Evolutionary conservation across 257 asterid genomes (phyloP).

Genomic region (Mentha longifolia): DNA sequence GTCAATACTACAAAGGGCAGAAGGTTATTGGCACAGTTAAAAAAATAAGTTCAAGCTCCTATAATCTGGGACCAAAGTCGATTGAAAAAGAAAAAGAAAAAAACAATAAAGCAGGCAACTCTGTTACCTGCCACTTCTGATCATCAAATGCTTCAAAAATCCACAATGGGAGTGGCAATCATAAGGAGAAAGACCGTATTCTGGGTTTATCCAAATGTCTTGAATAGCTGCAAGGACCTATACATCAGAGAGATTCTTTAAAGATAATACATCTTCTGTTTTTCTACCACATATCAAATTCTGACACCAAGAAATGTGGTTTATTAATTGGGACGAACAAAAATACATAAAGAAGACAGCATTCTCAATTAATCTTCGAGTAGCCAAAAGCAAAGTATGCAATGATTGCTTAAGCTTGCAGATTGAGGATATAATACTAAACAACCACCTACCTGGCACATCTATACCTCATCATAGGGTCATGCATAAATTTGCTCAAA

Average conservation of each 20-base stretch:
- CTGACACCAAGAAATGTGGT: not conserved
- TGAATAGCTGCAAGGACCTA: constrained; percentile 98
- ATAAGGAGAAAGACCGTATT: constrained; percentile 72
- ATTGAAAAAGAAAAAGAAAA: no score
- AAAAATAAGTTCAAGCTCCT: not conserved
- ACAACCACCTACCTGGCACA: constrained; percentile 26
- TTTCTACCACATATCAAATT: not conserved
- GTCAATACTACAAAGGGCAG: not conserved
- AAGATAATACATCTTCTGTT: not conserved
- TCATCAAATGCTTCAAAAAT: constrained; percentile 91
- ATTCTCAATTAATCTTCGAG: constrained; percentile 11
- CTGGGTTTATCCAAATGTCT: constrained; percentile 80
- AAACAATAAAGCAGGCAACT: no score
- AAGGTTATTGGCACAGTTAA: not conserved
- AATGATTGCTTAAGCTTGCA: constrained; percentile 2
- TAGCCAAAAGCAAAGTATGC: not conserved
- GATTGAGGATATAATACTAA: constrained; percentile 8
- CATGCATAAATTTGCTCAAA: constrained; percentile 11
- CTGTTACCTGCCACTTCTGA: constrained; percentile 87
- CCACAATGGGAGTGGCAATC: constrained; percentile 87
- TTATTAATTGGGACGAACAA: constrained; percentile 30
- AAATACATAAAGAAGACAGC: constrained; percentile 11
- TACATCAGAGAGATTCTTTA: constrained; percentile 47
- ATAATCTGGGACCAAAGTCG: not conserved
- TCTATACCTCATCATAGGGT: constrained; percentile 14